Conservation (phyloP, 2,329 filamentous ascomycete species). For the Knoxdaviesia capensis region DNA sequence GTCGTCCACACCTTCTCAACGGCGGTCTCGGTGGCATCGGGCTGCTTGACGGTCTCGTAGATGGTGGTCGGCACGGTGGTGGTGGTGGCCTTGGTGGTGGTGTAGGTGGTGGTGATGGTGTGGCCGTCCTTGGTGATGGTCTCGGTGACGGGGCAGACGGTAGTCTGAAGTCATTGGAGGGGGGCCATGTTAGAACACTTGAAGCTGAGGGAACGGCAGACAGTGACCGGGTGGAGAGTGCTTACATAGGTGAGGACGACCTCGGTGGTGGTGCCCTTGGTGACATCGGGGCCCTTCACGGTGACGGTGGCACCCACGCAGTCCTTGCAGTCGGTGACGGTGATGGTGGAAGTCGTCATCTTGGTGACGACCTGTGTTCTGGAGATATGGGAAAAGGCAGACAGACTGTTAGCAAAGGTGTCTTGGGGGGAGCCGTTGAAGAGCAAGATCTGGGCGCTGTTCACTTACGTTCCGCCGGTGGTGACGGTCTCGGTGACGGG, state of each 20-base stretch:
- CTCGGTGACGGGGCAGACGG: constrained; percentile 3
- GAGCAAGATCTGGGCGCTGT: not conserved
- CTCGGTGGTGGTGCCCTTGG: constrained; percentile 2
- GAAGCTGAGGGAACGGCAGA: no score
- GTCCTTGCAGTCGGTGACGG: constrained; percentile 1
- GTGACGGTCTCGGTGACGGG: constrained; percentile 9
- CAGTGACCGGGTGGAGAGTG: not conserved
- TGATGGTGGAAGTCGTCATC: constrained; percentile 2
- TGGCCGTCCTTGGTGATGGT: constrained; percentile 3
- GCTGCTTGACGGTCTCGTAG: constrained; percentile 1
- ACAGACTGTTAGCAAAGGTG: constrained; percentile 1
- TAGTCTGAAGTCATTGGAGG: not conserved
- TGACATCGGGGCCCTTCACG: constrained; percentile 1
- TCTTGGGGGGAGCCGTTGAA: not conserved
- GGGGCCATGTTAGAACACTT: not conserved
- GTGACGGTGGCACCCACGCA: constrained; percentile 2
- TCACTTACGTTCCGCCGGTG: constrained; percentile 7
- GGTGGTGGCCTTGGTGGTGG: constrained; percentile 2
- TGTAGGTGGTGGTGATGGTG: constrained; percentile 3
- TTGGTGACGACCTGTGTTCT: constrained; percentile 1
- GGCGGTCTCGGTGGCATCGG: constrained; percentile 1
- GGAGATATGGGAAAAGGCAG: not conserved
- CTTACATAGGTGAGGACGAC: constrained; percentile 3
- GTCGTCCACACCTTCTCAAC: not conserved
- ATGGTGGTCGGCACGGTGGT: constrained; percentile 1